Percentiles rank a stretch among this genome's conserved stretches.
phyloP scores from a whole-genome alignment of 192 early-diverging fungal species.

The Backusella circina region DNA sequence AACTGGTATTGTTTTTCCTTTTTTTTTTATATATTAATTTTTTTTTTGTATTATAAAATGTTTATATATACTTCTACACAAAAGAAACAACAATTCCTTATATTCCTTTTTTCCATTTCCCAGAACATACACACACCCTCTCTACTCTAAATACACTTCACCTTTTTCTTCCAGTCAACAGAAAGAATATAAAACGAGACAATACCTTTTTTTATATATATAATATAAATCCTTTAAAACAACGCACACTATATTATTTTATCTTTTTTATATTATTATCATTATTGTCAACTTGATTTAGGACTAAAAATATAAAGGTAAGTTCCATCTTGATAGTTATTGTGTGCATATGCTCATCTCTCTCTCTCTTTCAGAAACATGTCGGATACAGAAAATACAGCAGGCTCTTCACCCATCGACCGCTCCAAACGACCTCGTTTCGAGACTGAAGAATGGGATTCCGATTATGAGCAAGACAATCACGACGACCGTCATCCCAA shows the following conservation, averaged over 20 bases:
- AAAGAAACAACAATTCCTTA: neutral
- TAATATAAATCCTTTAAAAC: neutral
- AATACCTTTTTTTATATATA: neutral
- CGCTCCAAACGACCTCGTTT: slow-evolving; percentile 29
- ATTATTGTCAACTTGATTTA: too few species aligned
- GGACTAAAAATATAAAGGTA: neutral
- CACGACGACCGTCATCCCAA: slow-evolving; percentile 26
- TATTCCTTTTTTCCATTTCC: neutral
- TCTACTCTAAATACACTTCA: neutral
- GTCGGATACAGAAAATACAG: slow-evolving; percentile 21
- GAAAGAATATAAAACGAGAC: neutral
- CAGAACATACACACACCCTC: neutral
- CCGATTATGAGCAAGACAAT: slow-evolving; percentile 14
- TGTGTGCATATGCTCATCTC: too few species aligned
- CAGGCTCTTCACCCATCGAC: slow-evolving; percentile 22
- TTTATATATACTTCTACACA: neutral
- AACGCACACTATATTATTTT: neutral
- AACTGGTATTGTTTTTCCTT: neutral
- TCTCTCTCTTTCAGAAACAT: neutral
- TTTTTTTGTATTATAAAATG: too few species aligned
- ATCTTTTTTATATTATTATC: neutral
- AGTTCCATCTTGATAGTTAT: neutral
- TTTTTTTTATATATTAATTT: neutral
- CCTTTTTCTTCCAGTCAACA: neutral
- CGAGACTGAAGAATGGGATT: slow-evolving; percentile 29